Percentiles rank a stretch among this genome's conserved stretches.
These are phyloP conservation scores for Lepidium campestre DNA, from an alignment of 441 rosid species.

Conservation along the genomic window DNA sequence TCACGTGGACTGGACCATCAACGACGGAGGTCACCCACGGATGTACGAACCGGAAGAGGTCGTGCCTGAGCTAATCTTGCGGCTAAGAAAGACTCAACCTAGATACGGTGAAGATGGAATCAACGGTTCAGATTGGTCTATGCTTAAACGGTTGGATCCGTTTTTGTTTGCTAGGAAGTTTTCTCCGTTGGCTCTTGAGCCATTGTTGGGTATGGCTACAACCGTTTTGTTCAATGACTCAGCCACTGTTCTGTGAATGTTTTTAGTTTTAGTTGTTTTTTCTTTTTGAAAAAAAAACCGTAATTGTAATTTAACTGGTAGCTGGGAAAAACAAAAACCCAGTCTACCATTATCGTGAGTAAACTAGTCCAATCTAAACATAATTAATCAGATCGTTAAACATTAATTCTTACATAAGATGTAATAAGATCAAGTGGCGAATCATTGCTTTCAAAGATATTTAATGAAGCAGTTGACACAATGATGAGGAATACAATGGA, in stretches of 20 bases:
- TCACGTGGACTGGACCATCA: slow-evolving; percentile 63
- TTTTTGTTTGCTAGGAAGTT: slow-evolving; percentile 70
- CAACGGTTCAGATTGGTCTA: slow-evolving; percentile 42
- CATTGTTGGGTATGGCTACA: slow-evolving; percentile 41
- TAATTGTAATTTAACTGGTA: slow-evolving; percentile 22
- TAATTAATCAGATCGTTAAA: neutral
- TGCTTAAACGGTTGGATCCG: slow-evolving; percentile 28
- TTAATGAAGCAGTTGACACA: neutral
- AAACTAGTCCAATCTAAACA: neutral
- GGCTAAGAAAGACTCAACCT: slow-evolving; percentile 34
- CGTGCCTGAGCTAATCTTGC: slow-evolving; percentile 38
- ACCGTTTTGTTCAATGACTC: slow-evolving; percentile 52
- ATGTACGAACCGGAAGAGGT: slow-evolving; percentile 43
- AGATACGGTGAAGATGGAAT: slow-evolving; percentile 49
- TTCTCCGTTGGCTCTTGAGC: slow-evolving; percentile 29
- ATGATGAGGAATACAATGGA: neutral
- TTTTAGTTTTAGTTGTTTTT: neutral
- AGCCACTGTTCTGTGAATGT: neutral
- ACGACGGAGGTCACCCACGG: slow-evolving; percentile 62
- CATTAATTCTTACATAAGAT: neutral
- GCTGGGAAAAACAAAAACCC: slow-evolving; percentile 33
- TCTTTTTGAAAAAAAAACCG: neutral
- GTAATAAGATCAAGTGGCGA: neutral
- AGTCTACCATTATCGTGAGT: slow-evolving; percentile 12
- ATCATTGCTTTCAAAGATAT: neutral